A percentile compares a stretch with the other conserved stretches of the same genome.
Evolutionary conservation across 805 yeast species (phyloP).

Genomic region (Ogataea ramenticola): DNA sequence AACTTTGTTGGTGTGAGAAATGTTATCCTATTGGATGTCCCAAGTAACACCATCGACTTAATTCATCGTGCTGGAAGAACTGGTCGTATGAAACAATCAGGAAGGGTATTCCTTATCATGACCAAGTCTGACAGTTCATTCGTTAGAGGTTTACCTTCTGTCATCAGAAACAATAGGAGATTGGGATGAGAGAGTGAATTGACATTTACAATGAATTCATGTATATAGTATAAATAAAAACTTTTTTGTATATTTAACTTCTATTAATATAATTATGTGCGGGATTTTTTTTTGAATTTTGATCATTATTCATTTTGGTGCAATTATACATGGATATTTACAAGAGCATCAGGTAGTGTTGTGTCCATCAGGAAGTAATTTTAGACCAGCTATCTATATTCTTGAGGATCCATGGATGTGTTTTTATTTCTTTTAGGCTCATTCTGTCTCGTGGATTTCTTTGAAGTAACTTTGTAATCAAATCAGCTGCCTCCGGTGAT

Average conservation of each 20-base stretch:
- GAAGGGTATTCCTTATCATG: slow-evolving; percentile 77
- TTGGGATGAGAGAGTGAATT: slow-evolving; percentile 14
- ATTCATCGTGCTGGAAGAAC: slow-evolving; percentile 93
- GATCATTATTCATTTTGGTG: too few species aligned
- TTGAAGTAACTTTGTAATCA: slow-evolving; percentile 56
- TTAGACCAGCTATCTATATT: slow-evolving; percentile 30
- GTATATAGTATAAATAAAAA: slow-evolving; percentile 1
- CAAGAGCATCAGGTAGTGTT: too few species aligned
- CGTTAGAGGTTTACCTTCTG: slow-evolving; percentile 74
- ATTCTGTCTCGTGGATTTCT: slow-evolving; percentile 66
- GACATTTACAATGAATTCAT: not conserved
- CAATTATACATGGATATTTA: too few species aligned
- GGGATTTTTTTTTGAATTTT: not conserved
- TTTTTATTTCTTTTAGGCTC: slow-evolving; percentile 49
- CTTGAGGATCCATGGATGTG: slow-evolving; percentile 80
- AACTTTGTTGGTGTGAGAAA: slow-evolving; percentile 79
- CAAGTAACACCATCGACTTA: slow-evolving; percentile 75
- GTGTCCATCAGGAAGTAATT: not conserved
- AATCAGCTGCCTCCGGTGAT: slow-evolving; percentile 67
- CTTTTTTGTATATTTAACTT: too few species aligned
- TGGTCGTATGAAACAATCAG: slow-evolving; percentile 84
- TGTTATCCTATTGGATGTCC: slow-evolving; percentile 79
- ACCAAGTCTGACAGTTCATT: slow-evolving; percentile 64
- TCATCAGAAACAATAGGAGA: slow-evolving; percentile 45
- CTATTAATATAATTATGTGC: too few species aligned